Conservation (phyloP, 805 yeast species). For the Hanseniaspora valbyensis region DNA sequence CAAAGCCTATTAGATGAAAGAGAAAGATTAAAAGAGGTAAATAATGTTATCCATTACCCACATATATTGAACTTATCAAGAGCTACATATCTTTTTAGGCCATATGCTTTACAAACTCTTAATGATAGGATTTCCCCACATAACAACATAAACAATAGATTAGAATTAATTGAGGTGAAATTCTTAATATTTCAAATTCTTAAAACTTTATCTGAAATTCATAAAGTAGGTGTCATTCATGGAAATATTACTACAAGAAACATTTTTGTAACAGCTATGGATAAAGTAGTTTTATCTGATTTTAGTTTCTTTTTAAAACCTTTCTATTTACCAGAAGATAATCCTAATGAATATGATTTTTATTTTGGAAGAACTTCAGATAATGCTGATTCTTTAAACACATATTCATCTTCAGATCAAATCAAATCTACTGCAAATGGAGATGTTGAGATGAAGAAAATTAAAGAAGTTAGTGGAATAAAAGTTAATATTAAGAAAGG, state of each 20-base stretch:
- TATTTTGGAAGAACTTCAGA: conserved; percentile 44
- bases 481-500: not conserved
- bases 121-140: conserved; percentile 70
- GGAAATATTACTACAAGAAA: conserved; percentile 93
- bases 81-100: conserved; percentile 84
- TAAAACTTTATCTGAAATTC: conserved; percentile 52
- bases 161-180: conserved; percentile 36
- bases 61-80: conserved; percentile 76
- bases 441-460: not conserved
- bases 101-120: conserved; percentile 63
- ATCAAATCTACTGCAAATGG: not conserved
- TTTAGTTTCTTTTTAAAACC: conserved; percentile 75
- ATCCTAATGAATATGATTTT: conserved; percentile 84
- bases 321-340: conserved; percentile 73
- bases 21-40: conserved; percentile 36
- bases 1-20: conserved; percentile 31
- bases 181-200: conserved; percentile 79
- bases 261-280: conserved; percentile 74
- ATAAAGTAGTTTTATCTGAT: conserved; percentile 73
- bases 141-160: not conserved
- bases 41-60: conserved; percentile 60
- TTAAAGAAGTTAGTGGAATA: not conserved
- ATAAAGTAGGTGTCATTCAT: conserved; percentile 52
- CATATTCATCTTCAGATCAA: no score
- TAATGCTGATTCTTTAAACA: no score